Base-by-base conservation (phyloP, 1,139 yeast species). In the Magnusiomyces suaveolens region DNA sequence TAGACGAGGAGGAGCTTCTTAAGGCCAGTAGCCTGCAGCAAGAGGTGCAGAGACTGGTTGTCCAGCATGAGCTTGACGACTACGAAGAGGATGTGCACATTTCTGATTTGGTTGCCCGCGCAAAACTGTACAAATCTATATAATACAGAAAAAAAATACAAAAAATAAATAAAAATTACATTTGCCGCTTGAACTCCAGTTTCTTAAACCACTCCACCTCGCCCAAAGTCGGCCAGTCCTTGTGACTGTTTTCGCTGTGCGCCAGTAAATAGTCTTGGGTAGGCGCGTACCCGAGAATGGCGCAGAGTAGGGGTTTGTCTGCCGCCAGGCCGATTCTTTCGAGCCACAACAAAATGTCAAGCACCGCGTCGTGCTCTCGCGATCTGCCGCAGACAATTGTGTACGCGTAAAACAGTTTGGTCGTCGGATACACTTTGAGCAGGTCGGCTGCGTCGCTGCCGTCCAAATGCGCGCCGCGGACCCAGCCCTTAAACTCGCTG, bases 281-380 rank as follows among this genome's bases (percentile, higher is more conserved):
- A 1, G 69, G 70, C n/a, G 68, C 58, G 54, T 59, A 64, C 33
- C 59, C 53, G 29, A 69, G 64, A 25, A 69, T 53, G 2, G 70
- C 70, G 47, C 65, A 62, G n/a, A 69, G 59, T 10, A 63, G 55
- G 18, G 60, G 58, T 51, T 64, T 67, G 32, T 69, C 65, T 0
- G 90, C 84, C 1, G 61, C 65, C 58, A 76, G 79, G 18, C 72
- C 67, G 21, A 83, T 63, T n/a, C 71, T 66, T 48, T 79, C 81
- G 82, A 89, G 79, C 79, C 83, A 77, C 41, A 75, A 73, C 43
- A 84, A 67, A 8, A 84, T 69, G 33, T 72, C 75, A 0, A 79
- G 68, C 25, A 84, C 64, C 62, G 82, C 84, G 2, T 75, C 71
- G 1, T 71, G 64, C 60, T 81, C 80, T 16, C 72, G 72, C 52